phyloP scores from a whole-genome alignment of 352 stramenopile species.

The Phytopythium sindhum region DNA sequence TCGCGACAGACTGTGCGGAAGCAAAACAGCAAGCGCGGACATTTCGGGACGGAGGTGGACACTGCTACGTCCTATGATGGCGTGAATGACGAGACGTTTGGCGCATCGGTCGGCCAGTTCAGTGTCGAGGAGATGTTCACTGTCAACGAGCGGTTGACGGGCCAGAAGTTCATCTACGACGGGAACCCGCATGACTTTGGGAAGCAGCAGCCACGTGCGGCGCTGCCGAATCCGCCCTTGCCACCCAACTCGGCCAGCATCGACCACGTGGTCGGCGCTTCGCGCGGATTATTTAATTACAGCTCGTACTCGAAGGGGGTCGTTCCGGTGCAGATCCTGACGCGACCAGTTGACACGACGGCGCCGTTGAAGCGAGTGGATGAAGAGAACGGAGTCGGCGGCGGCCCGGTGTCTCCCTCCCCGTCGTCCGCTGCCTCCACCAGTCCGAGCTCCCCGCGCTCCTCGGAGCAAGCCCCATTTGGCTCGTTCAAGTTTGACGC shows the following conservation, averaged over 20 bases:
- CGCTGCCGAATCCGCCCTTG: background rate
- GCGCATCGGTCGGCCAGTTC: slow-evolving; percentile 64
- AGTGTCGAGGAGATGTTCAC: slow-evolving; percentile 96
- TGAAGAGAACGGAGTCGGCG: slow-evolving; percentile 22
- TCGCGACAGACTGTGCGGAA: slow-evolving; percentile 27
- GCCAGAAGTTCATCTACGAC: slow-evolving; percentile 93
- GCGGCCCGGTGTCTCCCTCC: slow-evolving; percentile 11
- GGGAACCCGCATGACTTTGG: slow-evolving; percentile 95
- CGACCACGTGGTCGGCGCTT: slow-evolving; percentile 4
- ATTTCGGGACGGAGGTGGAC: slow-evolving; percentile 84
- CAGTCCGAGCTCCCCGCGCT: slow-evolving; percentile 32
- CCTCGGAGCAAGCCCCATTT: slow-evolving; percentile 35
- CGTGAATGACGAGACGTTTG: slow-evolving; percentile 89
- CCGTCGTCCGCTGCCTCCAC: slow-evolving; percentile 18
- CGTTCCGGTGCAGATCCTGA: slow-evolving; percentile 43
- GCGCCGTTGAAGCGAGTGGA: slow-evolving; percentile 48
- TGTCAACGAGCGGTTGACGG: slow-evolving; percentile 90
- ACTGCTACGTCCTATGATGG: slow-evolving; percentile 77
- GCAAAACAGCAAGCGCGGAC: slow-evolving; percentile 39
- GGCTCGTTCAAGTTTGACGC: slow-evolving; percentile 79
- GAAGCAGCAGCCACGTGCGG: slow-evolving; percentile 29
- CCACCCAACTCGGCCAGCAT: background rate
- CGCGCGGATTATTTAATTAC: slow-evolving; percentile 53
- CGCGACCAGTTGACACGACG: slow-evolving; percentile 24
- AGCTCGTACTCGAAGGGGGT: slow-evolving; percentile 31